Evolutionary conservation across 1,139 yeast species (phyloP), one percentile per base, ranked within the genome.

Genomic region (Taphrina wiesneri): DNA sequence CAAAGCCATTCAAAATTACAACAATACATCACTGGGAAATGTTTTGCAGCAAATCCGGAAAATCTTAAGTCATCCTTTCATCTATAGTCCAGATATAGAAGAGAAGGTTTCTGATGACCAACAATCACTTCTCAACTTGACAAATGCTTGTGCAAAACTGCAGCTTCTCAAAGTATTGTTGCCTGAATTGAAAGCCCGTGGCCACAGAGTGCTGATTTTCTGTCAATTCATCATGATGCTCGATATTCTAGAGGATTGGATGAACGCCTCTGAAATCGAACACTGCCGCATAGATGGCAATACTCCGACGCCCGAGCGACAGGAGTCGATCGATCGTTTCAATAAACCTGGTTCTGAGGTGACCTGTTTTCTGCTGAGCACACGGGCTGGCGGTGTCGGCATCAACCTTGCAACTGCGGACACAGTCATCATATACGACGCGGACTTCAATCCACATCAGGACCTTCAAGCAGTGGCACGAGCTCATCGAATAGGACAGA

Each of bases 361-460:
- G 72, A 87, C 88, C 74, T 87, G 91, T 71, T 88, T 89, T 77
- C 80, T 89, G 70, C 78, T 89, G 67, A 87, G 95, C 0, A 89
- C 96, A 0, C 85, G 96, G 79, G 96, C 96, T 64, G 96, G 96
- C 81, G 96, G 96, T 68, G 82, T 88, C 71, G 96, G 96, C 72
- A 82, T 89, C 72, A 89, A 89, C 74, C 82, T 65, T 71, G 96
- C 89, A 77, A 86, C 95, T 13, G 96, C 96, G 4, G 96, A 89
- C 77, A 88, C 96, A 0, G 96, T 89, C 59, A 86, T 89, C 71
- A 88, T 89, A 68, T 88, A 88, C 73, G 96, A 89, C 75, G 87
- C 95, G 6, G 96, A 89, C 80, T 88, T 95, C 93, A 89, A 89
- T 75, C 96, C 96, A 2, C 96, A 89, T 78, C 96, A 89, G 76